phyloP scores from a whole-genome alignment of 768 basidiomycete genomes.

The Butyriboletus loyo region DNA sequence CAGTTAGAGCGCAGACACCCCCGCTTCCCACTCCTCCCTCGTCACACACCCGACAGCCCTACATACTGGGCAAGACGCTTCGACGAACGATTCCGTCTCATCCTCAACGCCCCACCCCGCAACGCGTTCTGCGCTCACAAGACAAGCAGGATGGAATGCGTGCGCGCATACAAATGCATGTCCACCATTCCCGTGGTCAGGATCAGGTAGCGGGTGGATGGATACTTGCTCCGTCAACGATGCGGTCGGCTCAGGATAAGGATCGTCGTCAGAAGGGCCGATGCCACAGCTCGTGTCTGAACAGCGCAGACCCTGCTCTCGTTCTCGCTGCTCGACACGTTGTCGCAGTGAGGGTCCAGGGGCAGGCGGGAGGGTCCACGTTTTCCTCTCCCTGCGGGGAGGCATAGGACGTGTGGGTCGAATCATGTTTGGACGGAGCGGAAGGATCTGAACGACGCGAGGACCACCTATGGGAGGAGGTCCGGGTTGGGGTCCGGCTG shows the following conservation, averaged over 20 bases:
- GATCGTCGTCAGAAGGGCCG: conserved; percentile 74
- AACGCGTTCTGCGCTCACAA: conserved; percentile 65
- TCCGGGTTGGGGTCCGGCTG: conserved; percentile 1
- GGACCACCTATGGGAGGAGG: conserved; percentile 5
- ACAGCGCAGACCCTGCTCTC: conserved; percentile 70
- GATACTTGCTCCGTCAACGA: conserved; percentile 17
- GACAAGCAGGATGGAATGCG: conserved; percentile 67
- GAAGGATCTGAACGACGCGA: conserved; percentile 15
- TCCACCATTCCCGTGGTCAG: conserved; percentile 12
- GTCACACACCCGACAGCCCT: conserved; percentile 58
- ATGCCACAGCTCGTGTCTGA: conserved; percentile 70
- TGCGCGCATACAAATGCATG: conserved; percentile 50
- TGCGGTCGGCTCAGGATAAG: conserved; percentile 35
- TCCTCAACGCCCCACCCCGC: conserved; percentile 58
- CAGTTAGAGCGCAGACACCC: conserved; percentile 33
- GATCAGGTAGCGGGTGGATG: conserved; percentile 20
- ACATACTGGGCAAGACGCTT: conserved; percentile 77
- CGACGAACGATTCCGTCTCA: conserved; percentile 41
- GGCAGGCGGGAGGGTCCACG: conserved; percentile 59
- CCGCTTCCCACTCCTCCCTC: conserved; percentile 59
- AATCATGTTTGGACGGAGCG: conserved; percentile 21
- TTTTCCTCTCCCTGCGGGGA: conserved; percentile 36
- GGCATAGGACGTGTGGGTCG: conserved; percentile 23
- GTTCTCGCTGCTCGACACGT: conserved; percentile 68
- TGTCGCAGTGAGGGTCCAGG: conserved; percentile 73